phyloP scores from a whole-genome alignment of 2,329 filamentous ascomycete genomes.

The Claviceps maximensis region DNA sequence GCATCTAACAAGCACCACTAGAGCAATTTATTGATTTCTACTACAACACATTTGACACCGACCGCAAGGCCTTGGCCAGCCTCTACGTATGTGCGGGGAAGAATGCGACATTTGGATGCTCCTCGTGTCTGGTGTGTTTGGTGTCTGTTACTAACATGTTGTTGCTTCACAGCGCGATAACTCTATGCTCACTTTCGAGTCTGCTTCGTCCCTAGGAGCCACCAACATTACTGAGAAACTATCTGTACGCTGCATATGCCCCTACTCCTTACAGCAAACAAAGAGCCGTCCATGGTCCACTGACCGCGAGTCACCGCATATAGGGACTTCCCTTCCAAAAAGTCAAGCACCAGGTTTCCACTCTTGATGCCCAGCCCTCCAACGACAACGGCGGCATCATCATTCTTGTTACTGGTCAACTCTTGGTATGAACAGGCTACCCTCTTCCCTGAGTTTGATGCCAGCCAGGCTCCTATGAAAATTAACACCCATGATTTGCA shows the following conservation, averaged over 20 bases:
- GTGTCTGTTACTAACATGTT: constrained; percentile 2
- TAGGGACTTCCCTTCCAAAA: constrained; percentile 69
- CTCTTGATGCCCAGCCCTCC: constrained; percentile 73
- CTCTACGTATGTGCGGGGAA: constrained; percentile 68
- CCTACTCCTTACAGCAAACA: neutral
- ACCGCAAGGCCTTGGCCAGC: constrained; percentile 48
- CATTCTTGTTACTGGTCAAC: constrained; percentile 76
- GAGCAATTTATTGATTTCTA: constrained; percentile 84
- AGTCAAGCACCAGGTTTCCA: constrained; percentile 65
- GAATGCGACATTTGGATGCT: neutral
- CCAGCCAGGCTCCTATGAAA: neutral
- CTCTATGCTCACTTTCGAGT: constrained; percentile 94
- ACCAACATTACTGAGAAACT: constrained; percentile 67
- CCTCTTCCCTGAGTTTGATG: neutral
- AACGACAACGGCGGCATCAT: constrained; percentile 53
- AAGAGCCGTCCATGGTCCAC: neutral
- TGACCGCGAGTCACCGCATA: constrained; percentile 4
- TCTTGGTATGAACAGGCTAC: constrained; percentile 49
- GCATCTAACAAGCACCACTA: constrained; percentile 23
- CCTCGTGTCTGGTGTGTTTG: too few species aligned
- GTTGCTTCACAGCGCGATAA: constrained; percentile 48
- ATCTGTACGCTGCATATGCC: constrained; percentile 38
- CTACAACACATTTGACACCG: constrained; percentile 72
- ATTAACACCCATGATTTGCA: constrained; percentile 20
- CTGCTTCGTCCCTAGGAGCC: constrained; percentile 48